Base-by-base conservation (phyloP, 2,329 filamentous ascomycete genomes). In the Curvularia verruculosa region DNA sequence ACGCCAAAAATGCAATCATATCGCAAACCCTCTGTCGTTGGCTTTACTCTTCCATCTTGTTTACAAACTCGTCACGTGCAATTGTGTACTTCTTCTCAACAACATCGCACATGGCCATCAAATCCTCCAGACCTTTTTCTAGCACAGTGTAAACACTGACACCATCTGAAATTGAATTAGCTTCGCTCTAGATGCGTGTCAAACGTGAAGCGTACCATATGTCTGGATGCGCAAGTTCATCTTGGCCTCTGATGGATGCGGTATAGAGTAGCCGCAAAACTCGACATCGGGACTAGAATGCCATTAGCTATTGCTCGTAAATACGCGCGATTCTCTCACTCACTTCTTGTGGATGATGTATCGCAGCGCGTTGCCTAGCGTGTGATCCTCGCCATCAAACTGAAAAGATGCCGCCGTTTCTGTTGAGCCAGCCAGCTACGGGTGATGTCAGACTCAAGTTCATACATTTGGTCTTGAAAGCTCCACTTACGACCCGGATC, bases 311-410 rank as follows among this genome's bases (percentile, higher is more conserved):
- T 19, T n/a, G 3, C 1, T 24, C 13, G 12, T 23, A 6, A 15
- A 37, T 3, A 15, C 4, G 12, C 18, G 1, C 18, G 10, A 1
- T 13, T 28, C 5, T 36, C 34, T 9, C 23, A 45, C 86, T 64
- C 81, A 97, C 94, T 99, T 99, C 80, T 98, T 98, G 91, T 96
- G 97, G 71, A 99, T 96, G 62, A 97, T 89, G 75, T 93, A 98
- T 71, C 95, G 86, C 68, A 99, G 80, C 9, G 93, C 92, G 78
- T 99, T 99, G 26, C 95, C 95, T 50, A 99, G 82, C 0, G 95
- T 99, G 78, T 99, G 95, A 41, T 96, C 92, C 80, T 99, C 95
- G 44, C 91, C 88, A 58, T 90, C 87, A 70, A 99, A 96, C 75
- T 98, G 91, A 75, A 98, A 99, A 15, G 92, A 96, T 28, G 95